Base-by-base conservation (phyloP, 805 yeast species). In the Schizosaccharomyces cryophilus region DNA sequence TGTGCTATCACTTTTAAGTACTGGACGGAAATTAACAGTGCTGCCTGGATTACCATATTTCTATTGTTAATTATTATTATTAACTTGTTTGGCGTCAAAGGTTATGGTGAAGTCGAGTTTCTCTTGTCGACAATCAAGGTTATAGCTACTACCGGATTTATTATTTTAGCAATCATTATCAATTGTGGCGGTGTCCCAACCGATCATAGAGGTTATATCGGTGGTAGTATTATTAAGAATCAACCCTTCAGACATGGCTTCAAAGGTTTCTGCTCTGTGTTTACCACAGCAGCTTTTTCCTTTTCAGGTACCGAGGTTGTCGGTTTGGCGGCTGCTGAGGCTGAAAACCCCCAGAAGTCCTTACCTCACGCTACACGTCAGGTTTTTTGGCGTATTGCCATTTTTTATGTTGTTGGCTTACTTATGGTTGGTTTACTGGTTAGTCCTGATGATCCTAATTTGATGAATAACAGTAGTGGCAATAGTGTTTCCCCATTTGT, bases 321-420 rank as follows among this genome's bases (percentile, higher is more conserved):
- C 54, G 87, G 88, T 61, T 74, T 85, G 48, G 85, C 88, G 13
- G 85, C 89, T 42, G 88, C 89, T 9, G 93, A 85, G 70, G 76
- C 87, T 30, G 77, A 71, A 42, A 79, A 84, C 69, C 89, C 93
- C 54, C 74, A 83, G 66, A 75, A 74, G 62, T 71, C 84, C 1
- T 76, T 84, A 61, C 90, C 90, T 48, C 75, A 77, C 60, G 88
- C 90, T 56, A 79, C 83, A 63, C 85, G 84, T 71, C 89, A 85
- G 72, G 87, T 84, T 2, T 84, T 86, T 73, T 85, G 93, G 90
- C 77, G 93, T 72, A 82, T 85, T 62, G 73, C 82, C n/a, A 70
- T 84, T 65, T 85, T 85, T 69, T 86, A 86, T 72, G 75, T 85
- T 69, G 72, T 77, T 11, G 74, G 82, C 64, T 78, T 72, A 68